Percentiles rank a stretch among this genome's conserved stretches.
phyloP scores from a whole-genome alignment of 306 rosid genomes.

The Erythrophleum fordii region DNA sequence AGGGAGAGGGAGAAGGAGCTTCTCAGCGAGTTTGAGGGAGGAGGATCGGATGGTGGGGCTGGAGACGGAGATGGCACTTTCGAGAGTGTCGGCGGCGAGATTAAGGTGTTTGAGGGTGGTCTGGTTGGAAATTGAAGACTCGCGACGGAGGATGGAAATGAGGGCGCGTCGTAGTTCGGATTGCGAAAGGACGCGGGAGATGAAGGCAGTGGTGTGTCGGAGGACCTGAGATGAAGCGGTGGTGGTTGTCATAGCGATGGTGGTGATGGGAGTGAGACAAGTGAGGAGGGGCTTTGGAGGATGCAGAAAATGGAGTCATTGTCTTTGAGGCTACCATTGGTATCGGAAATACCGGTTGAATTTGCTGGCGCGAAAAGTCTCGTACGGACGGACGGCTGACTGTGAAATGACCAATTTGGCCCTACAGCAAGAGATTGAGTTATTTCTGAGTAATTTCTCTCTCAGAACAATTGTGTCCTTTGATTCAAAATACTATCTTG shows the following conservation, averaged over 20 bases:
- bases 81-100: constrained; percentile 63
- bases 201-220: constrained; percentile 55
- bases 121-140: constrained; percentile 36
- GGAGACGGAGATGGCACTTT: constrained; percentile 57
- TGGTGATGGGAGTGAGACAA: not conserved
- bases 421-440: not conserved
- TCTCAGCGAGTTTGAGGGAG: constrained; percentile 67
- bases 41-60: constrained; percentile 51
- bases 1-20: constrained; percentile 62
- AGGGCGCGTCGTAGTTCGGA: constrained; percentile 59
- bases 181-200: constrained; percentile 49
- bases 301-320: not conserved
- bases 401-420: constrained; percentile 28
- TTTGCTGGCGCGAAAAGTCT: constrained; percentile 34
- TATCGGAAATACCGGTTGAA: constrained; percentile 44
- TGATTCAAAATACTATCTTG: not conserved
- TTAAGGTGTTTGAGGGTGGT: constrained; percentile 52
- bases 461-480: not conserved
- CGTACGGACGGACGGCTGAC: constrained; percentile 46
- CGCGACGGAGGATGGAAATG: constrained; percentile 46
- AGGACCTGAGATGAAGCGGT: constrained; percentile 59
- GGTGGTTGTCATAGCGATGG: constrained; percentile 29
- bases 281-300: constrained; percentile 7
- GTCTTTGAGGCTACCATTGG: constrained; percentile 6
- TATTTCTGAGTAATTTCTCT: not conserved